Evolutionary conservation across 176 grass and related monocot genomes (phyloP), one percentile per base, ranked within the genome.

Genomic region (Eleusine indica): DNA sequence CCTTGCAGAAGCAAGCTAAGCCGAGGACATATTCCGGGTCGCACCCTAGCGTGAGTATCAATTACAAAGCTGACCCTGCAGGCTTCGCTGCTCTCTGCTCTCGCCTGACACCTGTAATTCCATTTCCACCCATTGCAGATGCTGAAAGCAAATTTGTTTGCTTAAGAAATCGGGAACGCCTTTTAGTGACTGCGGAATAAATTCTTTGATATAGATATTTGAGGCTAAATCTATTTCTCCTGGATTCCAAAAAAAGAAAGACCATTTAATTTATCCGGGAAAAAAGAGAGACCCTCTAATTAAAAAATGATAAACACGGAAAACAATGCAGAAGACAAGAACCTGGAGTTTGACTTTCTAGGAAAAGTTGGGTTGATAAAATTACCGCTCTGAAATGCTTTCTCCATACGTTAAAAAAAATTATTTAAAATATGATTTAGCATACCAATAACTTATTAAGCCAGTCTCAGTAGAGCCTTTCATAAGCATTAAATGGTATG

Each of bases 1-100:
- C 56, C 15, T 62, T 16, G 79, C 79, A 78, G 65, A 5, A 75
- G 48, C 22, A 58, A 80, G 77, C 77, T 66, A 58, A 81, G 63
- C 77, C 13, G 64, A 6, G 39, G 77, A 38, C 46, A 11, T n/a
- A 30, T 84, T 80, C 49, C 51, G 1, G 0, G 9, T 21, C 14
- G 41, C 74, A 57, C 73, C 86, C 60, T 71, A 3, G 16, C 21
- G 14, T 0, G 32, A 25, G 6, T 13, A 10, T 16, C 17, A 88
- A 25, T 52, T 65, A 1, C 22, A 78, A 25, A 54, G 1, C 13
- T 13, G 14, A 18, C 0, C 66, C 74, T 70, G 6, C 18, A 70
- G 39, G 11, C 28, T 49, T 74, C 6, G 54, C 37, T 73, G 32
- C 21, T 51, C 41, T 5, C 9, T 1, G 57, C 21, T 58, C 56